Percentiles rank a stretch among this genome's conserved stretches.
phyloP scores from a whole-genome alignment of 306 rosid species.

The Purshia tridentata region DNA sequence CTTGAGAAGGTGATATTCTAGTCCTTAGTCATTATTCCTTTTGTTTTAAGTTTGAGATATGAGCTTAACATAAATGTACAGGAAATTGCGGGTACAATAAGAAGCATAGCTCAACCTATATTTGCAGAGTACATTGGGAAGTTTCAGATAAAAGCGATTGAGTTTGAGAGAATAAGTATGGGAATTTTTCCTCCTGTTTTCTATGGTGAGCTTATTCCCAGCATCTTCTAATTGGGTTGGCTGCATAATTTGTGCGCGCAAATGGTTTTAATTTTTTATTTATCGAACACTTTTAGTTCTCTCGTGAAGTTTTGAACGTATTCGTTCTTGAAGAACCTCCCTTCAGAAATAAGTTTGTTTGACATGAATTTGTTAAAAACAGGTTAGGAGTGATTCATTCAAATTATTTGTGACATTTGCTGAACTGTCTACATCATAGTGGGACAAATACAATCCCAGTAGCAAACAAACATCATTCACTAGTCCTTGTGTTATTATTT shows the following conservation, averaged over 20 bases:
- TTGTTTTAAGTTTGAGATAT: conserved; percentile 6
- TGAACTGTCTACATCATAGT: neutral
- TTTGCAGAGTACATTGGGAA: conserved; percentile 69
- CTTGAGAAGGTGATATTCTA: conserved; percentile 52
- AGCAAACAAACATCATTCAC: neutral
- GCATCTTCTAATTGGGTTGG: neutral
- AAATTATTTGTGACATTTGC: too few relatives aligned
- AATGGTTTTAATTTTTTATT: neutral
- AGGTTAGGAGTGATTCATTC: too few relatives aligned
- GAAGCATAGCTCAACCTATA: conserved; percentile 54
- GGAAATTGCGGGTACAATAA: conserved; percentile 47
- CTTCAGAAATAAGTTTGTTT: neutral
- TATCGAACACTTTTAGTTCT: too few relatives aligned
- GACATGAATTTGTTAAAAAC: neutral
- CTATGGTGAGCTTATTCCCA: conserved; percentile 43
- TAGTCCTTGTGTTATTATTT: neutral
- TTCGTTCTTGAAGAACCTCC: too few relatives aligned
- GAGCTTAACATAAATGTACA: conserved; percentile 10
- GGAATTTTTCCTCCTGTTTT: conserved; percentile 73
- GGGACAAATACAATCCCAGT: neutral
- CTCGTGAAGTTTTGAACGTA: too few relatives aligned
- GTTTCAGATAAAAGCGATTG: conserved; percentile 52
- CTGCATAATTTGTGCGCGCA: neutral
- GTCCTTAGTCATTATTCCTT: neutral
- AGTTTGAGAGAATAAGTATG: conserved; percentile 53